Evolutionary conservation across 106 monocot genomes (phyloP).

Genomic region (Acanthochlamys bracteata): DNA sequence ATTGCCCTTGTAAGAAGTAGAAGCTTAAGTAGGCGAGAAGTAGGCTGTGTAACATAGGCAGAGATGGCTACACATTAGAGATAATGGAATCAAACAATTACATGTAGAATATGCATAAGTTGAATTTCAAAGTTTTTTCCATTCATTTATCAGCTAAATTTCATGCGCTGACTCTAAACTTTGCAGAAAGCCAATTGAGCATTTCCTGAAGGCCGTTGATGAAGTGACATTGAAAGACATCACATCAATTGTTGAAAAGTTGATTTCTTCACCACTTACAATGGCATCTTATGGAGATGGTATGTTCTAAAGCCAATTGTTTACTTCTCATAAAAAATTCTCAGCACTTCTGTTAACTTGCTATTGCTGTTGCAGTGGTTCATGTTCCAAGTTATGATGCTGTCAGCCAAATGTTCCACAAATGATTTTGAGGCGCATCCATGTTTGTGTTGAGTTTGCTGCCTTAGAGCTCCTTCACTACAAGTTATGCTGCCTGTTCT

Average conservation of each 20-base stretch:
- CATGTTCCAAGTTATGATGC: slow-evolving; percentile 52
- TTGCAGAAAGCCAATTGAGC: slow-evolving; percentile 64
- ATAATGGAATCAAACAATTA: no score
- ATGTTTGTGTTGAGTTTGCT: no score
- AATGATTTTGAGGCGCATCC: slow-evolving; percentile 5
- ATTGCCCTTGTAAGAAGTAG: no score
- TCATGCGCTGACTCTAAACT: not conserved
- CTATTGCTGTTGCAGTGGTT: slow-evolving; percentile 26
- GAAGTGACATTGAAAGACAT: slow-evolving; percentile 69
- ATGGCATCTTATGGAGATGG: slow-evolving; percentile 93
- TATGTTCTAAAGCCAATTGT: slow-evolving; percentile 9
- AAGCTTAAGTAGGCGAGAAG: no score
- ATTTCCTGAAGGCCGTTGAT: slow-evolving; percentile 59
- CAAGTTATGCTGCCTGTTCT: no score
- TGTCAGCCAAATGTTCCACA: slow-evolving; percentile 27
- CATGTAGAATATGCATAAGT: no score
- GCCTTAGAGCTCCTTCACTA: no score
- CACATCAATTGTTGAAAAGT: slow-evolving; percentile 42
- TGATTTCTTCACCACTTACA: slow-evolving; percentile 78
- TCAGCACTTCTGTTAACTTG: not conserved
- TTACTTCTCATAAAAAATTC: not conserved
- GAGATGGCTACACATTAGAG: no score
- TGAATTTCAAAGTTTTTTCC: no score
- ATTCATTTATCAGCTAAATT: no score
- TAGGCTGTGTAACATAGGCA: no score